phyloP scores from a whole-genome alignment of 176 grass and related monocot species.

The Oropetium thomaeum region DNA sequence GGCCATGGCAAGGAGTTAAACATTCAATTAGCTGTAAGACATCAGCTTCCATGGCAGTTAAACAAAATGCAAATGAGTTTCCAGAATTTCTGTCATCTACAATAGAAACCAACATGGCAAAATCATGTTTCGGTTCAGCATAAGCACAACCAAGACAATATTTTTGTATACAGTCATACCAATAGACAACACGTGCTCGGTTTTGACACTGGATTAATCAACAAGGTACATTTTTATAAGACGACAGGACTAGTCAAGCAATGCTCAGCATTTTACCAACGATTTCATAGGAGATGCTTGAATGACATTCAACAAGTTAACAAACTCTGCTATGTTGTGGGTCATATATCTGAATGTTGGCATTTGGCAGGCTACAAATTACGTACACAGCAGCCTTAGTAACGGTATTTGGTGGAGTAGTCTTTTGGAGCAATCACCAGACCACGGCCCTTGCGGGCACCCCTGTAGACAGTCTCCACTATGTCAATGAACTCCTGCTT shows the following conservation, averaged over 20 bases:
- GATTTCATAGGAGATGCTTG: neutral
- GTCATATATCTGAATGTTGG: neutral
- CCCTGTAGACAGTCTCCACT: slow-evolving; percentile 88
- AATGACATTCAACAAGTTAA: neutral
- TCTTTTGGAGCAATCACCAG: slow-evolving; percentile 88
- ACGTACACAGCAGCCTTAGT: slow-evolving; percentile 42
- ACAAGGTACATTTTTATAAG: neutral
- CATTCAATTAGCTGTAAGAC: too few relatives aligned
- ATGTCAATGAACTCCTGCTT: slow-evolving; percentile 95
- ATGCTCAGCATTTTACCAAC: neutral
- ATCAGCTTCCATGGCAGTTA: too few relatives aligned
- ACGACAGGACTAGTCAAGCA: neutral
- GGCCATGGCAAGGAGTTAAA: too few relatives aligned
- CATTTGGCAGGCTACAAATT: neutral
- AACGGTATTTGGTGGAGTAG: slow-evolving; percentile 90
- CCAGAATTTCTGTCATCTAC: neutral
- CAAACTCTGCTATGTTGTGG: neutral
- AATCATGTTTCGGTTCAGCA: neutral
- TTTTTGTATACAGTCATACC: neutral
- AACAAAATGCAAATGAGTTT: too few relatives aligned
- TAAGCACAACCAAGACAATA: neutral
- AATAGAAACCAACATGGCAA: neutral
- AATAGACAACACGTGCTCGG: neutral
- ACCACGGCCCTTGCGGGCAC: slow-evolving; percentile 77
- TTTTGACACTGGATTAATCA: neutral